These are phyloP conservation scores for Phyllosticta citrichinensis DNA, from an alignment of 2,329 filamentous ascomycete genomes.

Conservation along the genomic window DNA sequence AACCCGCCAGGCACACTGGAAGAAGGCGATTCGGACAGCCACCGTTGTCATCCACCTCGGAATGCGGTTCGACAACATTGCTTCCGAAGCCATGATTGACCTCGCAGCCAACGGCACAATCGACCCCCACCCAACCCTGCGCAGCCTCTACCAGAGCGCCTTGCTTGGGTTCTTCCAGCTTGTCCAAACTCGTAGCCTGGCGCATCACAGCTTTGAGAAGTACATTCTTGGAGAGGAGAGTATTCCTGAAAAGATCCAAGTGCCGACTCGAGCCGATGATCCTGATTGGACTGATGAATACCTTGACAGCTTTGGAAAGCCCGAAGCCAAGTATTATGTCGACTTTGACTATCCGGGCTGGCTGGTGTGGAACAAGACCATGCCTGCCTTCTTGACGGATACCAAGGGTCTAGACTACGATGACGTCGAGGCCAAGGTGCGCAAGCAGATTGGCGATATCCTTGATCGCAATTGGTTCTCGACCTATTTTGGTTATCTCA, in stretches of 20 bases:
- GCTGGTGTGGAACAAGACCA: conserved; percentile 87
- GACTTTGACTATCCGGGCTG: conserved; percentile 90
- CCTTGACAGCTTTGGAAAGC: conserved; percentile 65
- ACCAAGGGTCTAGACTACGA: conserved; percentile 68
- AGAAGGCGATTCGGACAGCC: conserved; percentile 80
- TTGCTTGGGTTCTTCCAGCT: conserved; percentile 70
- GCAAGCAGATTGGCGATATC: conserved; percentile 68
- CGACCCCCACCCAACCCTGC: conserved; percentile 79
- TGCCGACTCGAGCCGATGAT: conserved; percentile 60
- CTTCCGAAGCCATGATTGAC: conserved; percentile 70
- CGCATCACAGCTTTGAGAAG: conserved; percentile 77
- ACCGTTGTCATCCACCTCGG: conserved; percentile 87
- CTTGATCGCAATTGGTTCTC: conserved; percentile 79
- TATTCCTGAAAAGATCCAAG: conserved; percentile 64
- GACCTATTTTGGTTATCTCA: conserved; percentile 84
- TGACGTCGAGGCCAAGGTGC: conserved; percentile 61
- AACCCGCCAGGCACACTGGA: conserved; percentile 83
- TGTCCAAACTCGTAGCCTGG: conserved; percentile 76
- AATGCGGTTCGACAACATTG: conserved; percentile 81
- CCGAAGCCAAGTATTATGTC: conserved; percentile 76
- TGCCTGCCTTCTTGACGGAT: conserved; percentile 68
- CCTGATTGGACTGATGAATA: conserved; percentile 66
- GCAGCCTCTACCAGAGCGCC: conserved; percentile 70
- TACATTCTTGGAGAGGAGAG: conserved; percentile 74
- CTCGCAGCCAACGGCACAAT: conserved; percentile 75